Conservation (phyloP, 495 filamentous ascomycete genomes). For the Letharia columbiana region DNA sequence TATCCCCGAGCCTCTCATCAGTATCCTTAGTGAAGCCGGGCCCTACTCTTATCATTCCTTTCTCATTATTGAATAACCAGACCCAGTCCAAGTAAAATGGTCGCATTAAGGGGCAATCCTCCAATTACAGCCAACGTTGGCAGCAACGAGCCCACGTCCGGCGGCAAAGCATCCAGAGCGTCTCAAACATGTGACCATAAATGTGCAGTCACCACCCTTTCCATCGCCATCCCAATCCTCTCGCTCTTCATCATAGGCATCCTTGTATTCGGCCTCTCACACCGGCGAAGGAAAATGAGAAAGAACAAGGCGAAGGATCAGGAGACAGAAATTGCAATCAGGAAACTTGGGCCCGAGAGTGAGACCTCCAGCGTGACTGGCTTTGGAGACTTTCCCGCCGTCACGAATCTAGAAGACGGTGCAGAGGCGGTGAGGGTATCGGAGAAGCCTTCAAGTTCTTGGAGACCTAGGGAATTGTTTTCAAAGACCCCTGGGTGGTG, state of each 20-base stretch:
- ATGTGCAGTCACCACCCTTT: background rate
- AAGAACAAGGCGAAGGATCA: background rate
- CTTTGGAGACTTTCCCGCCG: background rate
- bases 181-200: background rate
- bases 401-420: background rate
- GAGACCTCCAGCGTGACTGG: background rate
- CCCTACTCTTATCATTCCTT: too few species aligned
- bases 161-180: background rate
- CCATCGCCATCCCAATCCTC: background rate
- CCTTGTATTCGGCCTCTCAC: background rate
- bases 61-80: background rate
- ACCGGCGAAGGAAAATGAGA: background rate
- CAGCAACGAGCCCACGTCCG: background rate
- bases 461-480: background rate
- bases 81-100: background rate
- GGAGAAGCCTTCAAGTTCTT: background rate
- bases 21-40: background rate
- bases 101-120: background rate
- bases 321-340: background rate
- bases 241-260: background rate
- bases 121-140: background rate
- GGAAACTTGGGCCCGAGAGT: background rate
- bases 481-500: background rate
- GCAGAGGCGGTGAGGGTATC: background rate
- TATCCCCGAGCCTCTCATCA: background rate